Base-by-base conservation (phyloP, 2,329 filamentous ascomycete species). In the Geosmithia putterillii region DNA sequence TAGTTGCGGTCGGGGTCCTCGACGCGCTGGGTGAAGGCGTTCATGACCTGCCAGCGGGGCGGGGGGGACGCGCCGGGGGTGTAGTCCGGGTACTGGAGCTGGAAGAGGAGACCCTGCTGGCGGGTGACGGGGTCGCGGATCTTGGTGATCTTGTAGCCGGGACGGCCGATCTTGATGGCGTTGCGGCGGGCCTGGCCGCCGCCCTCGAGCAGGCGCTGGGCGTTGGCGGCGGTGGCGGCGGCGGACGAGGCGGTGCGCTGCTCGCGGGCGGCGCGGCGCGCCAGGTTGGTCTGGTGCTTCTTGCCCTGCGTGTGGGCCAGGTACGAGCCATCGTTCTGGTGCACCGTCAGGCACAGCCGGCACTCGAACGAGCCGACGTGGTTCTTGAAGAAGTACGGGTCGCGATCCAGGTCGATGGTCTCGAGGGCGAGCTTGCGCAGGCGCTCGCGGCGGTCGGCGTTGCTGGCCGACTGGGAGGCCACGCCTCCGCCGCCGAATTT, bases 301-400 rank as follows among this genome's bases (percentile, higher is more conserved):
- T 92, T 87, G 46, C 92, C 92, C 66, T 98, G 92, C 3, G 92
- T 98, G 67, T 98, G 92, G 2, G 92, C 92, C 52, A 98, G 87
- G 66, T 98, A 98, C 40, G 89, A 95, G 49, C 92, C 92, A 69
- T 98, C 92, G 63, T 98, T 98, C 59, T 98, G 92, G 73, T 98
- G 92, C 4, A 96, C 90, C 0, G 92, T 98, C 21, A 98, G 72
- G 59, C 92, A 98, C 36, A 98, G 83, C 23, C 92, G 86, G 64
- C 92, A 98, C 66, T 98, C 92, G 66, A 95, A 98, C 57, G 84
- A 92, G 58, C 92, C 92, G 55, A 96, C 86, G 65, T 98, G 90
- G 72, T 98, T 98, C 65, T 94, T 94, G 81, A 98, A 98, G 73
- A 96, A 95, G 76, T 96, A 98, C 0, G 92, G 92, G 68, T 98